These are phyloP conservation scores for Pseudocercospora fijiensis DNA, from an alignment of 2,329 filamentous ascomycete genomes.

Conservation along the genomic window DNA sequence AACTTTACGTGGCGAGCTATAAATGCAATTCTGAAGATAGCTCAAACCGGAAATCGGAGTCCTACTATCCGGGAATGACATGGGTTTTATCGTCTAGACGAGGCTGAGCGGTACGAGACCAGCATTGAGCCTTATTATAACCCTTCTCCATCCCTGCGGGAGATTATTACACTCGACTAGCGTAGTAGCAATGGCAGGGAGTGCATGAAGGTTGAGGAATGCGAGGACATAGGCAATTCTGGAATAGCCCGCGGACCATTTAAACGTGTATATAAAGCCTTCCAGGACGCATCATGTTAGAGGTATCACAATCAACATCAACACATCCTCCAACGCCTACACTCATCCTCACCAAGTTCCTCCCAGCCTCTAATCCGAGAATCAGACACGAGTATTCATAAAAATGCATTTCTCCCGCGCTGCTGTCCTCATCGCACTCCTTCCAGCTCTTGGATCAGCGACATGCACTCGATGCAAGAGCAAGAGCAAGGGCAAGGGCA, in stretches of 20 bases:
- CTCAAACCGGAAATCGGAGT: too few relatives aligned
- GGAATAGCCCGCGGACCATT: background rate
- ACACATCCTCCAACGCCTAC: background rate
- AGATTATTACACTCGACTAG: background rate
- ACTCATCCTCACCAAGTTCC: background rate
- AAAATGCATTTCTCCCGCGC: background rate
- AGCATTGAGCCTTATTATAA: background rate
- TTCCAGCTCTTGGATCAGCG: background rate
- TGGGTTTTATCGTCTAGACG: background rate
- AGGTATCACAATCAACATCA: background rate
- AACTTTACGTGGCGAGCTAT: background rate
- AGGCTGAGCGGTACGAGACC: background rate
- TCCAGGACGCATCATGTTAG: background rate
- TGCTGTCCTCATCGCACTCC: background rate
- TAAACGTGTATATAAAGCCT: background rate
- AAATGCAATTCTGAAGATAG: background rate
- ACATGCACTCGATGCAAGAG: conserved; percentile 1
- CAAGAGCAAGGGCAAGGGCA: background rate
- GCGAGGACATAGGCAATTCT: background rate
- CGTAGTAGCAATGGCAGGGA: background rate
- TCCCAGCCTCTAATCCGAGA: background rate
- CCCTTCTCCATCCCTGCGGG: background rate
- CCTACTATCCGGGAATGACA: too few relatives aligned
- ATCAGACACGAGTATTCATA: background rate
- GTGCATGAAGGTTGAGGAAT: background rate